phyloP scores from a whole-genome alignment of 345 rosid species.

The Pistacia atlantica region DNA sequence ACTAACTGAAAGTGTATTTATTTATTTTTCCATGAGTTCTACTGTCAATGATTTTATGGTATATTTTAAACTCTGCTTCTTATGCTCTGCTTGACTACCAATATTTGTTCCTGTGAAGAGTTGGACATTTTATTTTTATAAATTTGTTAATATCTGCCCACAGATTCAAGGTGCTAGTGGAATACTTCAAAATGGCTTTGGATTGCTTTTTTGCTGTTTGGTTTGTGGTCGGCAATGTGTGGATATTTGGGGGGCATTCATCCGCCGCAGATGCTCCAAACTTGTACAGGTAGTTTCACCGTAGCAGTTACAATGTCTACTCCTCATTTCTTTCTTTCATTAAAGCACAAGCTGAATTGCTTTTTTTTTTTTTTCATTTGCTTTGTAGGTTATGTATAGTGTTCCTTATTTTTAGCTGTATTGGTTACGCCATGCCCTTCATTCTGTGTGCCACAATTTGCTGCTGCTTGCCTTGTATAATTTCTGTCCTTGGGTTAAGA shows the following conservation, averaged over 20 bases:
- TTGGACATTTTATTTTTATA: background rate
- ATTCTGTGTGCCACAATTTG: constrained; percentile 96
- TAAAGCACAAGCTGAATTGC: constrained; percentile 15
- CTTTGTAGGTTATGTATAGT: constrained; percentile 90
- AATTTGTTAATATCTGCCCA: constrained; percentile 17
- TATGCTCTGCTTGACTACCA: background rate
- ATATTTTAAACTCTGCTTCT: constrained; percentile 7
- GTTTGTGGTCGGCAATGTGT: constrained; percentile 99
- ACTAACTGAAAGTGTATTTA: background rate
- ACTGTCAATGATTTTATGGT: background rate
- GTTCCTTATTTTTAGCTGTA: constrained; percentile 92
- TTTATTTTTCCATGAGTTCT: background rate
- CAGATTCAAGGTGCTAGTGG: constrained; percentile 84
- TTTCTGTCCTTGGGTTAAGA: constrained; percentile 88
- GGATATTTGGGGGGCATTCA: constrained; percentile 97
- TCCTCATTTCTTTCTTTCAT: background rate
- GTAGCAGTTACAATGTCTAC: background rate
- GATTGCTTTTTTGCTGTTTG: constrained; percentile 99
- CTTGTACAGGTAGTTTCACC: constrained; percentile 70
- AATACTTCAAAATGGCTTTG: constrained; percentile 92
- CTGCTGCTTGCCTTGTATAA: constrained; percentile 95
- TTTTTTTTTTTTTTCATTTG: background rate
- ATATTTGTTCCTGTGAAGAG: background rate
- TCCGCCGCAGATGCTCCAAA: constrained; percentile 89
- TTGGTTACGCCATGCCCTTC: constrained; percentile 99